A percentile compares a stretch with the other conserved stretches of the same genome.
Evolutionary conservation across 2,329 filamentous ascomycete species (phyloP).

Genomic region (Penicillium sp.): DNA sequence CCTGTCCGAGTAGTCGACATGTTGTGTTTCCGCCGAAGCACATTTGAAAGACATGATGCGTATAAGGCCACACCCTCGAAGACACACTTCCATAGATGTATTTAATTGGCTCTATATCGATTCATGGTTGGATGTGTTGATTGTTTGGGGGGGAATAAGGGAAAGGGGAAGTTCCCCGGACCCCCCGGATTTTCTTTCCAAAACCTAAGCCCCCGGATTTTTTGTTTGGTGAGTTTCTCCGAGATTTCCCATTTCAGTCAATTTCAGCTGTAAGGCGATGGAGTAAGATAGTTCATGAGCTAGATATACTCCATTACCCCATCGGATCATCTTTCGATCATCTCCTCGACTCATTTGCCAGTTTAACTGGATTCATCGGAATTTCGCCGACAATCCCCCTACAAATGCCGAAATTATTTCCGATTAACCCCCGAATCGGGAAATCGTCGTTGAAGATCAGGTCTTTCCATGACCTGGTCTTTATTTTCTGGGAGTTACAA

Average conservation of each 20-base stretch:
- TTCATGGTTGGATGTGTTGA: neutral
- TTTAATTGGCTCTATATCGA: neutral
- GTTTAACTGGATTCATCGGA: no score
- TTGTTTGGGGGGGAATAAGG: neutral
- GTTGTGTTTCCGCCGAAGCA: constrained; percentile 18
- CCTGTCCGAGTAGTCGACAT: constrained; percentile 13
- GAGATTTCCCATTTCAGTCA: constrained; percentile 14
- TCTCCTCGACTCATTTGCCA: neutral
- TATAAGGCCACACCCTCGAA: neutral
- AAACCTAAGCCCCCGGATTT: constrained; percentile 4
- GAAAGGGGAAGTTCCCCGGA: neutral
- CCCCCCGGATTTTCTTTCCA: constrained; percentile 1
- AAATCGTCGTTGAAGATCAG: neutral
- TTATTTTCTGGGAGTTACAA: neutral
- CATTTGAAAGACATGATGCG: constrained; percentile 6
- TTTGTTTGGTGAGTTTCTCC: constrained; percentile 15
- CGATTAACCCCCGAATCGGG: constrained; percentile 16
- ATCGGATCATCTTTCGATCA: no score
- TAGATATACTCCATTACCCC: neutral
- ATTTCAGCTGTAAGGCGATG: no score
- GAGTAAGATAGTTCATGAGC: neutral
- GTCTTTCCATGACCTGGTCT: neutral
- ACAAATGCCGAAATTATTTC: constrained; percentile 10
- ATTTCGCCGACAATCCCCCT: constrained; percentile 25
- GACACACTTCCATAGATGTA: neutral